Conservation (phyloP, 2,329 filamentous ascomycete species). For the Aspergillus sp. region DNA sequence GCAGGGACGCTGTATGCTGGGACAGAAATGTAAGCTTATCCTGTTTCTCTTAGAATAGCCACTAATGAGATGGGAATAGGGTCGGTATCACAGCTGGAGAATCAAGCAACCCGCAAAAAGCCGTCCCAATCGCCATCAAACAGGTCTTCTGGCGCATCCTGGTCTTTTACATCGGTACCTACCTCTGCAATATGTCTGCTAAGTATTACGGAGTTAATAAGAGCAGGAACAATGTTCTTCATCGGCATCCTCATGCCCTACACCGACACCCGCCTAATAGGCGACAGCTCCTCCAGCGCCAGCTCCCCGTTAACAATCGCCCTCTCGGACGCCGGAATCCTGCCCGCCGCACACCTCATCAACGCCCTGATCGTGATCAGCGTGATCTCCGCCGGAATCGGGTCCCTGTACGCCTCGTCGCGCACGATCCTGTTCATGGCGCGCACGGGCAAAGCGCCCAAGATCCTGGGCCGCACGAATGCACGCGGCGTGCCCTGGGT, state of each 20-base stretch:
- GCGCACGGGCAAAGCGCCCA: constrained; percentile 69
- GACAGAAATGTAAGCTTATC: constrained; percentile 20
- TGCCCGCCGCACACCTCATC: constrained; percentile 72
- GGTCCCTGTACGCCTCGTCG: constrained; percentile 74
- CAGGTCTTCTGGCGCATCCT: constrained; percentile 45
- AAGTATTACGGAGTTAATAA: too few species aligned
- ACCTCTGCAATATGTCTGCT: too few species aligned
- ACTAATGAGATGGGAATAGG: background rate
- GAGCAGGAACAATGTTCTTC: constrained; percentile 69
- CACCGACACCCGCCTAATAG: constrained; percentile 64
- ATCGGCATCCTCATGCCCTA: constrained; percentile 73
- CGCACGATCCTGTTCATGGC: constrained; percentile 76
- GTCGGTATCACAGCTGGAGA: constrained; percentile 39
- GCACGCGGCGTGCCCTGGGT: constrained; percentile 60
- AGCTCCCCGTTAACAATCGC: constrained; percentile 73
- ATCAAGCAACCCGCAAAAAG: constrained; percentile 44
- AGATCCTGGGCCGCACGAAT: constrained; percentile 68
- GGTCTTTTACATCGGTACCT: constrained; percentile 60
- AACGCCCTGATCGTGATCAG: constrained; percentile 76
- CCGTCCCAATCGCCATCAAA: constrained; percentile 46
- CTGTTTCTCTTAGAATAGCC: background rate
- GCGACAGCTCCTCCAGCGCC: constrained; percentile 61
- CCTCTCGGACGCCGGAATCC: constrained; percentile 71
- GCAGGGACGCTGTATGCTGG: constrained; percentile 36
- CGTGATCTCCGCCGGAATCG: constrained; percentile 70